Evolutionary conservation across 441 rosid genomes (phyloP), one percentile per base, ranked within the genome.

Genomic region (Theobroma grandiflorum): DNA sequence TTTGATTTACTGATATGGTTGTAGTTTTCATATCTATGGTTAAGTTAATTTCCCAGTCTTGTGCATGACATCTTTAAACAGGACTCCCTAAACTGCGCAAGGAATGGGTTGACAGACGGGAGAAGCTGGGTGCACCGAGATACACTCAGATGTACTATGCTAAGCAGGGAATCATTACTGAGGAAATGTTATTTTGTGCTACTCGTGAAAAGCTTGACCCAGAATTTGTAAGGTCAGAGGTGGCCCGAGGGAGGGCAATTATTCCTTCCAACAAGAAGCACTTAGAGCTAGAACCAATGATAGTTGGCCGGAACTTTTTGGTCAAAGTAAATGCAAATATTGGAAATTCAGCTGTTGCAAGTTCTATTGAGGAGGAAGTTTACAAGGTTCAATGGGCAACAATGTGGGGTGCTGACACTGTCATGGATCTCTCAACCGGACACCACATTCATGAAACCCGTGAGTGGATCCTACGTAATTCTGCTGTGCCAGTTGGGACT

Each of bases 341-440:
- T 35, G 99, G 98, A 75, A 97, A 97, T 84, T 97, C 98, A 3
- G 95, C 94, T 83, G 98, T 95, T 74, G 99, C 93, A 4, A 94
- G 99, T 83, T 95, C 99, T 55, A 97, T 97, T 4, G 98, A 97
- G 89, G 99, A 97, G 76, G 99, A 97, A 88, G 99, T 97, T 63
- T 95, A 95, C 72, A 97, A 97, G 87, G 98, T 95, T 81, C 99
- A 93, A 26, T 97, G 99, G 99, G 99, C 99, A 59, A 97, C 98
- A n/a, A 94, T 93, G 97, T 95, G 99, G 98, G 98, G 99, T 85
- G 98, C 97, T 16, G 98, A 95, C 80, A 97, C 98, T 15, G 93
- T 95, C 77, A 97, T 97, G 99, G 99, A 97, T 83, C 95, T 97
- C 75, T 97, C 99, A 5, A 97, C 98, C 6, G 99, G 98, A 22